phyloP scores from a whole-genome alignment of 441 rosid species.

The Dalechampia spathulata region DNA sequence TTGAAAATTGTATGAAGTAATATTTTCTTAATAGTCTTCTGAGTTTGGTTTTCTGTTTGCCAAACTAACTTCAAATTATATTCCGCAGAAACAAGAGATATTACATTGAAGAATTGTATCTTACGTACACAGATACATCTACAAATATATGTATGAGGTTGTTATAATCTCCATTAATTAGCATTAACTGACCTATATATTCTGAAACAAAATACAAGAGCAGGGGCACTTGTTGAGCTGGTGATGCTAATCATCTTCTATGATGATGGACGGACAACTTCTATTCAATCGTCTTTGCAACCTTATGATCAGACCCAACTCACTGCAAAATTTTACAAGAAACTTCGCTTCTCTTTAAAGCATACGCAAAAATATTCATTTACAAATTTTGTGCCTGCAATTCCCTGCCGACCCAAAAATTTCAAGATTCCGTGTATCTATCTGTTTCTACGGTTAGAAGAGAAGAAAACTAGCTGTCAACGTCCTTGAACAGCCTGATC shows the following conservation, averaged over 20 bases:
- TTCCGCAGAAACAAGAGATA: too few relatives aligned
- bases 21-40: too few relatives aligned
- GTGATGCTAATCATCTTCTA: neutral
- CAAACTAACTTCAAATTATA: too few relatives aligned
- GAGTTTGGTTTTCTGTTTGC: too few relatives aligned
- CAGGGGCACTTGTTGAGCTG: neutral
- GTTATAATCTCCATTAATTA: too few relatives aligned
- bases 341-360: slow-evolving; percentile 11
- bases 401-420: too few relatives aligned
- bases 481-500: too few relatives aligned
- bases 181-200: neutral
- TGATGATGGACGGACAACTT: neutral
- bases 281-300: slow-evolving; percentile 12
- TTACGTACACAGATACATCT: too few relatives aligned
- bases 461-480: neutral
- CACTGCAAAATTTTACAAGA: slow-evolving; percentile 8
- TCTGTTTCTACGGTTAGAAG: slow-evolving; percentile 16
- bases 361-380: slow-evolving; percentile 8
- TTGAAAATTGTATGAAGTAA: too few relatives aligned
- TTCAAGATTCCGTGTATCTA: too few relatives aligned
- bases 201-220: neutral
- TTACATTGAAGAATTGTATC: too few relatives aligned
- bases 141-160: too few relatives aligned
- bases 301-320: slow-evolving; percentile 1
- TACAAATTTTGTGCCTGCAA: slow-evolving; percentile 29